Conservation (phyloP, 768 basidiomycete genomes). For the Xerocomellus chrysenteron region DNA sequence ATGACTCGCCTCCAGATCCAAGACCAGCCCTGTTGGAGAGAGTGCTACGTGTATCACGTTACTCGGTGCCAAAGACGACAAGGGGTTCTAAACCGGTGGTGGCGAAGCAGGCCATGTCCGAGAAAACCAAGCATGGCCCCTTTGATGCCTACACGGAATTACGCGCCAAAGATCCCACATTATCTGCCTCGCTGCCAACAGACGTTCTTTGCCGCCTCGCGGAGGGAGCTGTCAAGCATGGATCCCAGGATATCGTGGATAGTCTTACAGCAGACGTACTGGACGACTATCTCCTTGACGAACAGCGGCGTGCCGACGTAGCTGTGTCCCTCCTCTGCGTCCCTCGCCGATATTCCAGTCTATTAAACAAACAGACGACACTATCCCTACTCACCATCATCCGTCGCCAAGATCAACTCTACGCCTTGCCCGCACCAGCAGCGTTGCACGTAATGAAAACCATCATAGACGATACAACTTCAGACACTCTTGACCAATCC, state of each 20-base stretch:
- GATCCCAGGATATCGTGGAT: slow-evolving; percentile 37
- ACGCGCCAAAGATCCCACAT: slow-evolving; percentile 25
- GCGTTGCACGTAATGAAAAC: slow-evolving; percentile 20
- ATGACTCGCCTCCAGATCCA: slow-evolving; percentile 3
- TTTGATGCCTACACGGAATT: slow-evolving; percentile 30
- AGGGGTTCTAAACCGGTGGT: slow-evolving; percentile 4
- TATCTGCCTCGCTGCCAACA: slow-evolving; percentile 24
- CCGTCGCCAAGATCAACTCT: slow-evolving; percentile 12
- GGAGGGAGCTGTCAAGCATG: slow-evolving; percentile 28
- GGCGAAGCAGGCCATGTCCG: slow-evolving; percentile 8
- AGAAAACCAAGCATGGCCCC: slow-evolving; percentile 22
- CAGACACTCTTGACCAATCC: slow-evolving; percentile 18
- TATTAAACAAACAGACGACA: slow-evolving; percentile 25
- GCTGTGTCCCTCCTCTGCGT: slow-evolving; percentile 27
- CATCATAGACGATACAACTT: slow-evolving; percentile 16
- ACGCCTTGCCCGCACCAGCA: slow-evolving; percentile 13
- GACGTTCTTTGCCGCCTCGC: slow-evolving; percentile 31
- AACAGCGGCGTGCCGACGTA: slow-evolving; percentile 24
- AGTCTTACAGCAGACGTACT: slow-evolving; percentile 41
- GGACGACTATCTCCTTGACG: slow-evolving; percentile 25
- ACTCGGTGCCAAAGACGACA: slow-evolving; percentile 23
- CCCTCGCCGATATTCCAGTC: slow-evolving; percentile 14
- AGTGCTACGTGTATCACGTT: slow-evolving; percentile 27
- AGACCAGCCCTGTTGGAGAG: slow-evolving; percentile 24
- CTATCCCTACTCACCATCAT: slow-evolving; percentile 22